A percentile compares a stretch with the other conserved stretches of the same genome.
phyloP scores from a whole-genome alignment of 73 alveolate genomes.

The Tetrahymena thermophila region DNA sequence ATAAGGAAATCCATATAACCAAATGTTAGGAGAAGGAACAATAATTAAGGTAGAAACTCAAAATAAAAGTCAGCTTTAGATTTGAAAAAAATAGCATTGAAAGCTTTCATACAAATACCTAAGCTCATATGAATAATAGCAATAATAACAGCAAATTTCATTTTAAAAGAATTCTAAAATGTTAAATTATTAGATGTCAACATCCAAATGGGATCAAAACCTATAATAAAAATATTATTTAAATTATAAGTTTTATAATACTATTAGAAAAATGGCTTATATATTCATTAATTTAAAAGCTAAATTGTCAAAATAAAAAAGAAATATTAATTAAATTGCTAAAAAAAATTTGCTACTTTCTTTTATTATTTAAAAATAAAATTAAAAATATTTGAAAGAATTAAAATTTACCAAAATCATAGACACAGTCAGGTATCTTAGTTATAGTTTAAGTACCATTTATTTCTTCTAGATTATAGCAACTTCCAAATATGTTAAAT shows the following conservation, averaged over 20 bases:
- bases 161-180: constrained; percentile 84
- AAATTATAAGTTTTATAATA: too few relatives aligned
- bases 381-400: background rate
- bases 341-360: too few relatives aligned
- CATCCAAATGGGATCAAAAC: constrained; percentile 93
- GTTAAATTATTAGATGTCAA: constrained; percentile 74
- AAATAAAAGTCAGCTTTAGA: constrained; percentile 67
- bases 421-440: constrained; percentile 47
- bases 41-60: constrained; percentile 93
- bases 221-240: background rate
- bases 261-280: too few relatives aligned
- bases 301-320: too few relatives aligned
- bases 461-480: constrained; percentile 57
- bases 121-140: constrained; percentile 93
- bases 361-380: too few relatives aligned
- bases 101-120: constrained; percentile 88
- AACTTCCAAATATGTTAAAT: constrained; percentile 66
- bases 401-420: constrained; percentile 71
- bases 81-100: constrained; percentile 79
- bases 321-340: too few relatives aligned
- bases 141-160: constrained; percentile 94
- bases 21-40: constrained; percentile 70
- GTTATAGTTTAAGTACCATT: background rate
- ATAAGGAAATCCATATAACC: constrained; percentile 92
- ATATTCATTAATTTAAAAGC: too few relatives aligned